Conservation (phyloP, 208 protist genomes). For the Crithidia bombi region DNA sequence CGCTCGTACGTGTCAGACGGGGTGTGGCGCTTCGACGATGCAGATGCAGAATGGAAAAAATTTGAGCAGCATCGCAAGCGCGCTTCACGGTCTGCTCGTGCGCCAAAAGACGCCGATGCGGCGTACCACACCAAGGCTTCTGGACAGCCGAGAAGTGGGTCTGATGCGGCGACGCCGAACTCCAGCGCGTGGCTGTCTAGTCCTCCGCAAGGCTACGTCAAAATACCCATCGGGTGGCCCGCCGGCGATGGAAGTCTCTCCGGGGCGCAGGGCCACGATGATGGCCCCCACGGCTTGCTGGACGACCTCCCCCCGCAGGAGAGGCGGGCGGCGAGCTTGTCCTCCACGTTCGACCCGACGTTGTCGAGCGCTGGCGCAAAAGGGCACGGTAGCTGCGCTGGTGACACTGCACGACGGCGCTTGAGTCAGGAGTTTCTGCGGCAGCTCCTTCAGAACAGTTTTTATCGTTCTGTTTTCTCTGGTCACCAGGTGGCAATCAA, state of each 20-base stretch:
- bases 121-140: neutral
- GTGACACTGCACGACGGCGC: slow-evolving; percentile 16
- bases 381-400: neutral
- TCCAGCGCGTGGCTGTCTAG: slow-evolving; percentile 5
- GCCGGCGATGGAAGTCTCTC: slow-evolving; percentile 1
- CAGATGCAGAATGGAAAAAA: slow-evolving; percentile 23
- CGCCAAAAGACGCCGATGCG: slow-evolving; percentile 9
- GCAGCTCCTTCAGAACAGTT: slow-evolving; percentile 51
- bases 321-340: neutral
- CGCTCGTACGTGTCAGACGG: slow-evolving; percentile 51
- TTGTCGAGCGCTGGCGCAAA: neutral
- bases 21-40: slow-evolving; percentile 42
- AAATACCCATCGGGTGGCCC: slow-evolving; percentile 5
- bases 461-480: slow-evolving; percentile 67
- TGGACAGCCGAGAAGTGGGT: neutral
- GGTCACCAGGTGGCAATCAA: slow-evolving; percentile 72
- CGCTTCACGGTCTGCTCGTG: slow-evolving; percentile 2
- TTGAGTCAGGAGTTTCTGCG: slow-evolving; percentile 48
- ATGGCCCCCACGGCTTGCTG: slow-evolving; percentile 1
- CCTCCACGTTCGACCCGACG: slow-evolving; percentile 1
- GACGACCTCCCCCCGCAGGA: slow-evolving; percentile 7
- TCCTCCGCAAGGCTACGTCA: slow-evolving; percentile 20
- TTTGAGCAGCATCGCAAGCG: slow-evolving; percentile 14
- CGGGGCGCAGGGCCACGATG: neutral
- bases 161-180: slow-evolving; percentile 8